These are phyloP conservation scores for Vitis hybrid DNA, from an alignment of 177 flowering plant species.

Conservation along the genomic window DNA sequence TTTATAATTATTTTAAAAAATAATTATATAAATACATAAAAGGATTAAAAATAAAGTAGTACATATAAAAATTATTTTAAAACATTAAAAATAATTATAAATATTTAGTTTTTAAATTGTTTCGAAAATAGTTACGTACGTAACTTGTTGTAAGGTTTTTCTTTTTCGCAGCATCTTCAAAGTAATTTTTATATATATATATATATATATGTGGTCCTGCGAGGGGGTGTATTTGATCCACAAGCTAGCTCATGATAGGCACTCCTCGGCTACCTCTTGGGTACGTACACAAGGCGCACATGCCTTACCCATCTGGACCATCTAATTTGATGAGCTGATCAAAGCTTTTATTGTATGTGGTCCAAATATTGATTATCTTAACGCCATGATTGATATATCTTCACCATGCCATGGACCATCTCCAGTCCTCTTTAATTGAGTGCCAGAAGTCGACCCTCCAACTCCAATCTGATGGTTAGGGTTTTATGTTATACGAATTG, in stretches of 20 bases:
- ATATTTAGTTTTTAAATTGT: too few relatives aligned
- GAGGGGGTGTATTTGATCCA: conserved; percentile 7
- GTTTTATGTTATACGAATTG: not conserved
- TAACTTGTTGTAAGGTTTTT: too few relatives aligned
- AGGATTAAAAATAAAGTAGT: too few relatives aligned
- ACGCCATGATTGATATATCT: not conserved
- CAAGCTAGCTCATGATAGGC: conserved; percentile 14
- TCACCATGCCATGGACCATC: not conserved
- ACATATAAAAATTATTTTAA: too few relatives aligned
- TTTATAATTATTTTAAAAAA: too few relatives aligned
- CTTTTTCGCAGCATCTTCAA: too few relatives aligned
- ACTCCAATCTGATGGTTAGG: not conserved
- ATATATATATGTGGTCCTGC: conserved; percentile 2
- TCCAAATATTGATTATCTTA: conserved; percentile 2
- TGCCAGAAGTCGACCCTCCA: not conserved
- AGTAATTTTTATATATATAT: not conserved
- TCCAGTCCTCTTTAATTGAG: not conserved
- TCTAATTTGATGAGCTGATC: not conserved
- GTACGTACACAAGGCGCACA: not conserved
- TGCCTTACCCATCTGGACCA: not conserved
- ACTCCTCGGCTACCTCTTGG: not conserved
- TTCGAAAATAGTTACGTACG: too few relatives aligned
- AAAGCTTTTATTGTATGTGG: conserved; percentile 2
- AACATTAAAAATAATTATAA: too few relatives aligned
- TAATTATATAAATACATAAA: too few relatives aligned